phyloP scores from a whole-genome alignment of 306 rosid species.

The Castanea mollissima region DNA sequence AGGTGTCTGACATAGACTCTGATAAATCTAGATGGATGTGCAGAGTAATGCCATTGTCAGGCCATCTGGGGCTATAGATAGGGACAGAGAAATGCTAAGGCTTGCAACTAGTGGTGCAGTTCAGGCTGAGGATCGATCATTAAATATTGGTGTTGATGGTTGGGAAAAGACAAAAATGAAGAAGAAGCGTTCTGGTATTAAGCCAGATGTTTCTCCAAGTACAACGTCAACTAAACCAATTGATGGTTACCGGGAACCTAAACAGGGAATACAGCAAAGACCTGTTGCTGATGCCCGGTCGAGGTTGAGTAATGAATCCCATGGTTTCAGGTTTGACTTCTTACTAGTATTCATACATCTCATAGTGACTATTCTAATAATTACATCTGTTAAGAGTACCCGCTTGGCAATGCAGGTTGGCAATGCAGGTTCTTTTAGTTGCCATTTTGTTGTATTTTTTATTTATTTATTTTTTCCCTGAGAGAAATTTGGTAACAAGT shows the following conservation, averaged over 20 bases:
- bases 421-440: neutral
- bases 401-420: neutral
- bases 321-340: slow-evolving; percentile 80
- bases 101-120: slow-evolving; percentile 59
- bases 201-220: slow-evolving; percentile 82
- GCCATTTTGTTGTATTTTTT: neutral
- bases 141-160: slow-evolving; percentile 81
- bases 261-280: slow-evolving; percentile 87
- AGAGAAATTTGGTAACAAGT: neutral
- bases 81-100: slow-evolving; percentile 83
- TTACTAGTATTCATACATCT: neutral
- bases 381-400: neutral
- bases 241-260: slow-evolving; percentile 75
- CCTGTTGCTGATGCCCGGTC: slow-evolving; percentile 73
- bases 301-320: slow-evolving; percentile 73
- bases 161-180: slow-evolving; percentile 98
- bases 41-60: slow-evolving; percentile 72
- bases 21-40: slow-evolving; percentile 71
- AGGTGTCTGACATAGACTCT: slow-evolving; percentile 32
- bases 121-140: slow-evolving; percentile 79
- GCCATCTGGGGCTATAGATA: slow-evolving; percentile 73
- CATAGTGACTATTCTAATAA: slow-evolving; percentile 5
- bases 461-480: neutral
- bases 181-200: slow-evolving; percentile 91
- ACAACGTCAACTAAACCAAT: slow-evolving; percentile 56